Conservation (phyloP, 2,329 filamentous ascomycete genomes). For the Pestalotiopsis sp. region DNA sequence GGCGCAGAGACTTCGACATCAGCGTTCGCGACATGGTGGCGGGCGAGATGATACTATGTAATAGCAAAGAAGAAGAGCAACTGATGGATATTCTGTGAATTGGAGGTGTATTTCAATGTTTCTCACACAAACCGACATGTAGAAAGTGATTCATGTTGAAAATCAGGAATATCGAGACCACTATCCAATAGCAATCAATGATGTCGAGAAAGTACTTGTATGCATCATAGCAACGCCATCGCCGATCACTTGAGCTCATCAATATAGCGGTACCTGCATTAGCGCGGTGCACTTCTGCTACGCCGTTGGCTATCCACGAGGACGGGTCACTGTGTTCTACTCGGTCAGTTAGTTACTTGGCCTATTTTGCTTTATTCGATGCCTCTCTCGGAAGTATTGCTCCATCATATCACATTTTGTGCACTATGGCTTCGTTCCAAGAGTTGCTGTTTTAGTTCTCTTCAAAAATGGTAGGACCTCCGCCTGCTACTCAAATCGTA, state of each 20-base stretch:
- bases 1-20: not conserved
- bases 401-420: too few relatives aligned
- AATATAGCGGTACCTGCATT: conserved; percentile 1
- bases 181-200: not conserved
- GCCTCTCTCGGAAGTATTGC: too few relatives aligned
- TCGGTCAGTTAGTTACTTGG: too few relatives aligned
- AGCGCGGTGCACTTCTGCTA: not conserved
- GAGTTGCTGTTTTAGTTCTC: too few relatives aligned
- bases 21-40: not conserved
- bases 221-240: conserved; percentile 7
- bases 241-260: not conserved
- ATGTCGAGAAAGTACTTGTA: not conserved
- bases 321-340: too few relatives aligned
- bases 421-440: too few relatives aligned
- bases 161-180: not conserved
- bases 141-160: not conserved
- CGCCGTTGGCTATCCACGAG: too few relatives aligned
- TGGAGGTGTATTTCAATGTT: too few relatives aligned
- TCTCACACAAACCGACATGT: too few relatives aligned
- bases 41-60: not conserved
- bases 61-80: not conserved
- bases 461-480: too few relatives aligned
- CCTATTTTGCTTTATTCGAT: too few relatives aligned
- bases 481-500: too few relatives aligned
- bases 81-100: not conserved